Conservation (phyloP, 129 eudicot genomes). For the Sambucus nigra region DNA sequence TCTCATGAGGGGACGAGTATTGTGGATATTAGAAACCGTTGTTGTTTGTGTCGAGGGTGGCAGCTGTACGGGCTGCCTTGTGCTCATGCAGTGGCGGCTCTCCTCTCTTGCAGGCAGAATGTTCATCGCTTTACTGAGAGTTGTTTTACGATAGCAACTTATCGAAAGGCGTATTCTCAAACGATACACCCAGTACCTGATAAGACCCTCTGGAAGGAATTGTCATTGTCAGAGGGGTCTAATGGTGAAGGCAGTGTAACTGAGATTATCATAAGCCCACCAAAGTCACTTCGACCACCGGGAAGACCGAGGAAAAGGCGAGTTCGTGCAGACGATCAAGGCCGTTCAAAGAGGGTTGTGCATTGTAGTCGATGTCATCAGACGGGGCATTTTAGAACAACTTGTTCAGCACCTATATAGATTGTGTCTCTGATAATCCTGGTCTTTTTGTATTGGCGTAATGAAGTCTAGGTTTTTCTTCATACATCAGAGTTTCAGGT, state of each 20-base stretch:
- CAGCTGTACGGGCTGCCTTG: conserved; percentile 72
- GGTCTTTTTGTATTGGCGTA: not conserved
- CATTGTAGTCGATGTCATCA: conserved; percentile 87
- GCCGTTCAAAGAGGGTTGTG: conserved; percentile 55
- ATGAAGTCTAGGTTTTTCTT: conserved; percentile 1
- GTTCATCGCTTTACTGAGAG: conserved; percentile 73
- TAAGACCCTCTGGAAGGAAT: conserved; percentile 53
- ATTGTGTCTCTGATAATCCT: not conserved
- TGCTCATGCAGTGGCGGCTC: conserved; percentile 79
- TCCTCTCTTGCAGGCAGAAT: conserved; percentile 72
- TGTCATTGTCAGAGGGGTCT: conserved; percentile 13
- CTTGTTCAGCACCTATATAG: conserved; percentile 75
- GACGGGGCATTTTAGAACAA: conserved; percentile 83
- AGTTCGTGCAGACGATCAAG: conserved; percentile 42
- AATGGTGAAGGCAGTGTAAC: conserved; percentile 9
- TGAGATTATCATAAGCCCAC: conserved; percentile 51
- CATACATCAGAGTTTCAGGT: not conserved
- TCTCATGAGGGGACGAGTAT: conserved; percentile 60
- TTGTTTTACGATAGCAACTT: conserved; percentile 61
- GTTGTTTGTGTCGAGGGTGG: conserved; percentile 80
- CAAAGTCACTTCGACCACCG: conserved; percentile 53
- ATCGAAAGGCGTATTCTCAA: conserved; percentile 68
- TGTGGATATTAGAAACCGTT: conserved; percentile 62
- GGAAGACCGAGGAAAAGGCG: conserved; percentile 70
- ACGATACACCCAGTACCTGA: conserved; percentile 83